These are phyloP conservation scores for Raphanus hybrid DNA, from an alignment of 441 rosid genomes.

Conservation along the genomic window DNA sequence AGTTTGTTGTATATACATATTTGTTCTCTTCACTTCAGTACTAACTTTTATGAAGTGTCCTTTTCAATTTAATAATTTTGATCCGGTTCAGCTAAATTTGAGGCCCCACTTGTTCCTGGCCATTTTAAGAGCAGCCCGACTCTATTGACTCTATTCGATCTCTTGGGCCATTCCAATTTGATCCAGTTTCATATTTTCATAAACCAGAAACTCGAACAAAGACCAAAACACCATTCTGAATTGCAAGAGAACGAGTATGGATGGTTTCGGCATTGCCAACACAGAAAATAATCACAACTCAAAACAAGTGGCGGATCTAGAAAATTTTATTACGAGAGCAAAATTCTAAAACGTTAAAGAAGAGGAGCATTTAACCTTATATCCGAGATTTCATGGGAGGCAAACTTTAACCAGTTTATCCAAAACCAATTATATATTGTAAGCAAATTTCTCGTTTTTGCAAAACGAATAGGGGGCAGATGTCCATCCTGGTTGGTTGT, in stretches of 20 bases:
- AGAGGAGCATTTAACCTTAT: no score
- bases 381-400: no score
- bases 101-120: constrained; percentile 2
- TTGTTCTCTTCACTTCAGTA: not conserved
- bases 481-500: no score
- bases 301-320: no score
- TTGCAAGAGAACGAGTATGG: not conserved
- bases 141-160: not conserved
- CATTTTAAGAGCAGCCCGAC: not conserved
- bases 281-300: no score
- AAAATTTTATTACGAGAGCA: no score
- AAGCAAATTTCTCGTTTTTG: no score
- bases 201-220: not conserved
- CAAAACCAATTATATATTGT: no score
- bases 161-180: not conserved
- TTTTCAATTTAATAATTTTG: constrained; percentile 5
- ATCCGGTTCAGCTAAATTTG: not conserved
- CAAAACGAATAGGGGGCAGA: no score
- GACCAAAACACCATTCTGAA: constrained; percentile 18
- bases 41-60: constrained; percentile 20
- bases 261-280: not conserved
- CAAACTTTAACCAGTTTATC: no score
- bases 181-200: not conserved
- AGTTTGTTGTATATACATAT: not conserved
- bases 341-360: no score